These are phyloP conservation scores for Coemansia sp. DNA, from an alignment of 192 early-diverging fungal genomes.

Conservation along the genomic window DNA sequence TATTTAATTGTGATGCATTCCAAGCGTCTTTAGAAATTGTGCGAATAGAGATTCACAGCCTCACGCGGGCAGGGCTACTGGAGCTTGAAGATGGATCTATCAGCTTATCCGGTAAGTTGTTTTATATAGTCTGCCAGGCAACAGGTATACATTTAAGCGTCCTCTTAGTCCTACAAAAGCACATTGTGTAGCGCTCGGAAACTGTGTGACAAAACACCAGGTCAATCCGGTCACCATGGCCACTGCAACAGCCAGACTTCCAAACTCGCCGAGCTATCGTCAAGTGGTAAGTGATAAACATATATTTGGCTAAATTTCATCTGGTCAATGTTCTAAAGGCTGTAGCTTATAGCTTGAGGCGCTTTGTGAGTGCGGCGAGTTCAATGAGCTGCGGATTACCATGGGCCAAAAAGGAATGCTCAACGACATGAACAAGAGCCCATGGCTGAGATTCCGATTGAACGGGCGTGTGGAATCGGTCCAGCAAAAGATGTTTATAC, in stretches of 20 bases:
- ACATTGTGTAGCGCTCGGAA: slow-evolving; percentile 15
- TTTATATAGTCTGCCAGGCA: neutral
- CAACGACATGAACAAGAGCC: slow-evolving; percentile 30
- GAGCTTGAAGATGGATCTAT: neutral
- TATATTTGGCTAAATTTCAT: neutral
- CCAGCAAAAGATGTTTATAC: slow-evolving; percentile 27
- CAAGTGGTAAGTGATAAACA: slow-evolving; percentile 27
- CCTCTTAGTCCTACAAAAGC: too few species aligned
- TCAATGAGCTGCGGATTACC: slow-evolving; percentile 17
- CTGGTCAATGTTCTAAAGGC: neutral
- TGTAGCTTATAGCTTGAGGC: slow-evolving; percentile 18
- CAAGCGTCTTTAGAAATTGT: neutral
- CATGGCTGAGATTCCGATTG: slow-evolving; percentile 6
- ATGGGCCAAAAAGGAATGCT: slow-evolving; percentile 38
- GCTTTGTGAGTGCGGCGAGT: slow-evolving; percentile 19
- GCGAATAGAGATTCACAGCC: neutral
- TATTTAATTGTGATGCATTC: too few species aligned
- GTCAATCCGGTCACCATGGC: slow-evolving; percentile 32
- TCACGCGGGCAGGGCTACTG: neutral
- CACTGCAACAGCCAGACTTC: slow-evolving; percentile 3
- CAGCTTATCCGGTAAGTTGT: slow-evolving; percentile 1
- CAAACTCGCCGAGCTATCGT: slow-evolving; percentile 11
- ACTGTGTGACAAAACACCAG: slow-evolving; percentile 24
- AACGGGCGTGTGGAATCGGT: slow-evolving; percentile 8
- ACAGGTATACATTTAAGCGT: neutral